Evolutionary conservation across 1,139 yeast genomes (phyloP).

Genomic region (Sugiyamaella sp.): DNA sequence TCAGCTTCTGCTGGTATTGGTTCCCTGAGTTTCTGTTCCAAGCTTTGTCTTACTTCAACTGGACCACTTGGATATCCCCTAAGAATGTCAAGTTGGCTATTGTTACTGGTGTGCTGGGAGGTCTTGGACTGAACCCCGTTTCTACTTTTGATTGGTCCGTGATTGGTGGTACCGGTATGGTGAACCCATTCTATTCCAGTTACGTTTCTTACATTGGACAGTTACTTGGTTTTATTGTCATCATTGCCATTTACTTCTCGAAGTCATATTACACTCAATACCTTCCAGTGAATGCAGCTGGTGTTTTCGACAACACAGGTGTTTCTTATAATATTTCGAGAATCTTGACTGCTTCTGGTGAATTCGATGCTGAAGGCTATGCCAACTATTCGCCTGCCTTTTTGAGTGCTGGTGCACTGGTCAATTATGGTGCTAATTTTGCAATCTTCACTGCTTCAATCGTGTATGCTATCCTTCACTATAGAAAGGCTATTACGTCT

Average conservation of each 20-base stretch:
- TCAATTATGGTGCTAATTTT: constrained; percentile 37
- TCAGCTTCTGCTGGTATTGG: constrained; percentile 56
- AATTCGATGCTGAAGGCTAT: constrained; percentile 37
- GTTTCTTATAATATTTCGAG: constrained; percentile 46
- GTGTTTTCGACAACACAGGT: constrained; percentile 52
- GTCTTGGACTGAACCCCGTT: constrained; percentile 55
- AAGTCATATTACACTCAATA: constrained; percentile 55
- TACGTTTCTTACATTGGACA: constrained; percentile 45
- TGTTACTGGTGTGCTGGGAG: constrained; percentile 55
- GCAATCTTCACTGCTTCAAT: constrained; percentile 35
- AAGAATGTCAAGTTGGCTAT: constrained; percentile 54
- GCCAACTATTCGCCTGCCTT: constrained; percentile 50
- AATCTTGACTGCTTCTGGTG: constrained; percentile 45
- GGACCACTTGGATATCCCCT: constrained; percentile 66
- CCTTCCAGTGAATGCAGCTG: constrained; percentile 56
- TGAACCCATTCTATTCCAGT: constrained; percentile 51
- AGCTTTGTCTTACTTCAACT: constrained; percentile 55
- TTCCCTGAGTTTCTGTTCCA: constrained; percentile 54
- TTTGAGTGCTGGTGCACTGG: constrained; percentile 43
- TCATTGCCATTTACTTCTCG: constrained; percentile 51
- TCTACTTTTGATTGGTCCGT: constrained; percentile 56
- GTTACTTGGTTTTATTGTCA: constrained; percentile 47
- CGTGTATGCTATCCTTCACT: constrained; percentile 28
- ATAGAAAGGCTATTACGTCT: constrained; percentile 27
- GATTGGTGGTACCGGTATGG: constrained; percentile 41